Conservation (phyloP, 345 rosid species). For the Mangifera indica region DNA sequence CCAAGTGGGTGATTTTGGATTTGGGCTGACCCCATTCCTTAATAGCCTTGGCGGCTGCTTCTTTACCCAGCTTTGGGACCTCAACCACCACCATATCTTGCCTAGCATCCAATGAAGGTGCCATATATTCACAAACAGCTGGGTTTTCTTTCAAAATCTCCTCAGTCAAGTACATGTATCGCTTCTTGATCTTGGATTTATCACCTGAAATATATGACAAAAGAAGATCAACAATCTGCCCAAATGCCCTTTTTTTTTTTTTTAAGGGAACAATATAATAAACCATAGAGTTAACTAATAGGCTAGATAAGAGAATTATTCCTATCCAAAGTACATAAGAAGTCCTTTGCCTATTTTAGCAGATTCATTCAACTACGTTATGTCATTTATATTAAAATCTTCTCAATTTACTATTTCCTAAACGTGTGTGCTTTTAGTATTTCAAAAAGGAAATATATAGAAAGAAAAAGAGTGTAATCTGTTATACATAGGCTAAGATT, state of each 20-base stretch:
- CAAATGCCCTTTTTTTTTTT: no score
- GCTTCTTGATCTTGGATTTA: constrained; percentile 45
- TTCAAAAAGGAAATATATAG: no score
- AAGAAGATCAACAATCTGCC: not conserved
- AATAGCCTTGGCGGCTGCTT: constrained; percentile 49
- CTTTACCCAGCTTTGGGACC: constrained; percentile 50
- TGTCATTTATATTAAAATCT: not conserved
- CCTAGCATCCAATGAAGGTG: constrained; percentile 43
- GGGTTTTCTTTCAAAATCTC: constrained; percentile 46
- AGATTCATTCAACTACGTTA: not conserved
- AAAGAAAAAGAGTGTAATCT: not conserved
- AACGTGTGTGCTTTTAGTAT: no score
- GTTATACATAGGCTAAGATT: no score
- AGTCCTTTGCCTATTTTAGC: not conserved
- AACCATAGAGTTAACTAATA: no score
- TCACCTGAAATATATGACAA: constrained; percentile 33
- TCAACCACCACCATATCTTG: constrained; percentile 49
- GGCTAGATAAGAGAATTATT: no score
- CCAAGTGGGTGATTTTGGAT: constrained; percentile 54
- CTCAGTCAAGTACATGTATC: constrained; percentile 43
- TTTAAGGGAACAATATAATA: no score
- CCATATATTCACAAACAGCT: constrained; percentile 34
- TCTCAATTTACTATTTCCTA: no score
- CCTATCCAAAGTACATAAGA: not conserved
- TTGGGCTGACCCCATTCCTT: constrained; percentile 59